Evolutionary conservation across 208 protist species (phyloP), one percentile per base, ranked within the genome.

Genomic region (Crithidia sp.): DNA sequence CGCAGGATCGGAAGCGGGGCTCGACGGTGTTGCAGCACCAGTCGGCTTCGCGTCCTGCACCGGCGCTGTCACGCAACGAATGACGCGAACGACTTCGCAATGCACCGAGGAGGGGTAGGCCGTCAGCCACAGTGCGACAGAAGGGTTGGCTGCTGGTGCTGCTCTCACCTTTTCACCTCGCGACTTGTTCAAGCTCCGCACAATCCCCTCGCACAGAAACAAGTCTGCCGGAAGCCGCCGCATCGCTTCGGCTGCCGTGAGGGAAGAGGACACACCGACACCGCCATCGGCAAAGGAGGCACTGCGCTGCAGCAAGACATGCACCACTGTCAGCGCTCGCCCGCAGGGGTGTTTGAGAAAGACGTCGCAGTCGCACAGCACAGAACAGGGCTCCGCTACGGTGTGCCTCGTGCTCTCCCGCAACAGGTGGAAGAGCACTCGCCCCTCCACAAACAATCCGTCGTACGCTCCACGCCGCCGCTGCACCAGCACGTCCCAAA

Each of bases 21-120:
- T 28, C 28, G 28, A 28, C 1, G 28, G 28, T 28, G 28, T 28
- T 28, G 28, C 28, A 28, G 28, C 28, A 28, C 1, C 28, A 28
- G 28, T 28, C 28, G 28, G 28, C 28, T 28, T 28, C 28, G 28
- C 28, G 28, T 28, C 28, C 28, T 28, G 28, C 28, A 28, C 28
- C 28, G 28, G 0, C 28, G 60, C 17, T 12, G 63, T 67, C 41
- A 66, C 56, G 36, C 69, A 74, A 12, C 64, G 58, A n/a, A 89
- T 49, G 39, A 76, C 73, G 16, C 70, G 50, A 3, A 89, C 19
- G 12, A 75, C 63, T 49, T 74, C 81, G 49, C 77, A 86, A 60
- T 89, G 85, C 53, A 86, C 81, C 17, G 80, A 71, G 3, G 67
- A 37, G 7, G 84, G 77, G 19, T 77, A 77, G 40, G 50, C 49